Base-by-base conservation (phyloP, 2,329 filamentous ascomycete species). In the Fusarium musae region DNA sequence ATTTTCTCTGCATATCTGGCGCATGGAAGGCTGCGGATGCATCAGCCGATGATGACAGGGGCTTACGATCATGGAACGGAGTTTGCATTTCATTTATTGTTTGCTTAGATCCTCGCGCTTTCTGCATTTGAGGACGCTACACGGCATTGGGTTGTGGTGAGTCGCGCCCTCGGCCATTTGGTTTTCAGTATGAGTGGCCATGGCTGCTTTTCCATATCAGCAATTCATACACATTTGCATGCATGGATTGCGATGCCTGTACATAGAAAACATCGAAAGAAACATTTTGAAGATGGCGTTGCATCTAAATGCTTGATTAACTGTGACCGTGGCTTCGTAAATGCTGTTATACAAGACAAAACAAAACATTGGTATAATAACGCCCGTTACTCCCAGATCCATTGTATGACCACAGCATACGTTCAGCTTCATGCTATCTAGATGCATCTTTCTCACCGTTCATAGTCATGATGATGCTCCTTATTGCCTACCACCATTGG, bases 11-110 rank as follows among this genome's bases (percentile, higher is more conserved):
- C 75, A 78, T 78, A 74, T 69, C 57, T 50, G 76, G 77, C 76
- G 77, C 70, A 75, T 75, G 72, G 53, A 68, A 63, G 67, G 72
- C 65, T 73, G 60, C 70, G 72, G 75, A 73, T 66, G 63, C 70
- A 75, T 77, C 66, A 63, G 74, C 73, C 70, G 69, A 61, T 43
- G 59, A 62, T 68, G 76, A 73, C 59, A 54, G 64, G 70, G 62
- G 58, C 28, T 59, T 61, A 75, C 49, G 70, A 72, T 70, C 75
- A 78, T 77, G 72, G 75, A 69, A 59, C 58, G 77, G 77, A 77
- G 77, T 78, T 74, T 65, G 59, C 42, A 49, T 36, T 64, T 66
- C 34, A 53, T 65, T 65, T 73, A n/a, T 58, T 57, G 28, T 37
- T 64, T 58, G 49, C 63, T 62, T 59, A 72, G 62, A 50, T 19